Conservation (phyloP, 768 basidiomycete species). For the Mycena galericulata region DNA sequence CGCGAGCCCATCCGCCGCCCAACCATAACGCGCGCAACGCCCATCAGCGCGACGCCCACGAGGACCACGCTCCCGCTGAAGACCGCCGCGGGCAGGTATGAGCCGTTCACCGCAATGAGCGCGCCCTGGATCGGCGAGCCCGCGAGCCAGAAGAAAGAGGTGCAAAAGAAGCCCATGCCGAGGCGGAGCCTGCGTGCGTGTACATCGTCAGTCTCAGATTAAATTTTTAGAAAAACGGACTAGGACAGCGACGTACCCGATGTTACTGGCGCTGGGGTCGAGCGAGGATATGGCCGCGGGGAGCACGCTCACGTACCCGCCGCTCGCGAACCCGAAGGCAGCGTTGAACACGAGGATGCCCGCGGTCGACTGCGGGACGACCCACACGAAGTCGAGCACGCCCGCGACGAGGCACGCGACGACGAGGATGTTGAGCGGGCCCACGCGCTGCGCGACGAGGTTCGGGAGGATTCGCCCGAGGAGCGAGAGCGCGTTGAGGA, state of each 20-base stretch:
- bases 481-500: conserved; percentile 33
- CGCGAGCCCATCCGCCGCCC: conserved; percentile 1
- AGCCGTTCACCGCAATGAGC: conserved; percentile 20
- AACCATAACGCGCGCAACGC: conserved; percentile 23
- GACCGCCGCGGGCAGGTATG: conserved; percentile 29
- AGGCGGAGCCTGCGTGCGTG: conserved; percentile 8
- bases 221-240: not conserved
- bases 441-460: conserved; percentile 27
- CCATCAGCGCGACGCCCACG: conserved; percentile 26
- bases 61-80: conserved; percentile 32
- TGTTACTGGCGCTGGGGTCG: not conserved
- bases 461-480: conserved; percentile 30
- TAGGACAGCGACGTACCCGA: not conserved
- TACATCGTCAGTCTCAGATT: not conserved
- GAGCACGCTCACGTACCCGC: conserved; percentile 27
- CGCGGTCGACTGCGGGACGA: conserved; percentile 5
- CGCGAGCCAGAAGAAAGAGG: conserved; percentile 36
- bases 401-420: conserved; percentile 14
- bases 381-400: conserved; percentile 28
- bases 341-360: conserved; percentile 33
- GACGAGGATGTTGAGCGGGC: conserved; percentile 33
- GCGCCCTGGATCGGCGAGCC: conserved; percentile 36
- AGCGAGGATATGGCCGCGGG: conserved; percentile 13
- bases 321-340: conserved; percentile 30
- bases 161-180: conserved; percentile 33